Percentiles rank a stretch among this genome's conserved stretches.
Evolutionary conservation across 2,329 filamentous ascomycete genomes (phyloP).

Genomic region (Paradendryphiella salina): DNA sequence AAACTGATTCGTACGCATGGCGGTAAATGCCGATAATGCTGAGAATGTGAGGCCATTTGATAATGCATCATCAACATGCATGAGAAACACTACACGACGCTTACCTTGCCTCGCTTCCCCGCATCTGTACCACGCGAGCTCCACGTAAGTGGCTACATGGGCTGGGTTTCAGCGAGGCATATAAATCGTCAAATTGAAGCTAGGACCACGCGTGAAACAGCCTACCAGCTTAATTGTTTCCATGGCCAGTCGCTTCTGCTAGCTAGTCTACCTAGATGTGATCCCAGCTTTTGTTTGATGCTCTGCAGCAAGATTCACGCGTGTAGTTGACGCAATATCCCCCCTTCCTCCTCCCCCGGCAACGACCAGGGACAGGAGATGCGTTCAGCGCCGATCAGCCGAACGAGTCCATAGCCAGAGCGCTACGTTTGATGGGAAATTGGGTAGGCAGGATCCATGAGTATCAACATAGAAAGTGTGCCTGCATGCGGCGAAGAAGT

Average conservation of each 20-base stretch:
- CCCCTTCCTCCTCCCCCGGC: too few relatives aligned
- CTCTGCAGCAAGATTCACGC: not conserved
- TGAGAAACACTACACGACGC: not conserved
- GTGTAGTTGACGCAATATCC: not conserved
- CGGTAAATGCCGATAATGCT: not conserved
- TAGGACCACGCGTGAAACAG: conserved; percentile 6
- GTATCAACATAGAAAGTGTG: not conserved
- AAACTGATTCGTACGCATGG: not conserved
- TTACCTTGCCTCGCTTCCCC: conserved; percentile 11
- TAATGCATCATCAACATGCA: conserved; percentile 4
- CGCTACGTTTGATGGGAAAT: not conserved
- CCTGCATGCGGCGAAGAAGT: too few relatives aligned
- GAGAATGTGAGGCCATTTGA: not conserved
- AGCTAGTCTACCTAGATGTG: not conserved
- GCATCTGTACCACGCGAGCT: conserved; percentile 7
- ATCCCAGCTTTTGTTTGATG: conserved; percentile 4
- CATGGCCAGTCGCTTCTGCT: not conserved
- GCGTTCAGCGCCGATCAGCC: not conserved
- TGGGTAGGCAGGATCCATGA: not conserved
- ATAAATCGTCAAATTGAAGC: conserved; percentile 11
- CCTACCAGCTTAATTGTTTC: not conserved
- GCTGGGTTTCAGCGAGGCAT: conserved; percentile 10
- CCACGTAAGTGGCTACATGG: not conserved
- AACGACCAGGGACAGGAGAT: not conserved
- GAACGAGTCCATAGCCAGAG: not conserved